Conservation (phyloP, 345 rosid species). For the Arabidopsis thaliana region DNA sequence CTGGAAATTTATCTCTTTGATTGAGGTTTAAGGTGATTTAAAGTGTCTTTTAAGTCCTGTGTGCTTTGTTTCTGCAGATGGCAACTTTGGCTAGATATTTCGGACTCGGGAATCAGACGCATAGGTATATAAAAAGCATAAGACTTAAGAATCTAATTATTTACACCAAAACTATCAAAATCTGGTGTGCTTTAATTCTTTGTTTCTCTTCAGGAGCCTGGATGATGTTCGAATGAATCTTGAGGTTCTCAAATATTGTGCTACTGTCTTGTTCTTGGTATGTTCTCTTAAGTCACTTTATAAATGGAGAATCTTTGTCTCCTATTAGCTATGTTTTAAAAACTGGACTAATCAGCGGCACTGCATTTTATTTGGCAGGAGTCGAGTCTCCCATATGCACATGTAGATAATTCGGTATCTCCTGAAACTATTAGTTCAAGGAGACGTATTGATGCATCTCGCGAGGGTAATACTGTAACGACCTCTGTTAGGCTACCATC, state of each 20-base stretch:
- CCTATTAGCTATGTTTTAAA: neutral
- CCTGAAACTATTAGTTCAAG: conserved; percentile 69
- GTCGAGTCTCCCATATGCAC: conserved; percentile 72
- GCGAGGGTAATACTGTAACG: conserved; percentile 28
- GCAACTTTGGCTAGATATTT: conserved; percentile 86
- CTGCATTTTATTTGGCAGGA: conserved; percentile 53
- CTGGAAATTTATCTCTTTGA: neutral
- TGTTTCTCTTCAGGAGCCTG: conserved; percentile 73
- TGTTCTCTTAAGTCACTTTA: conserved; percentile 23
- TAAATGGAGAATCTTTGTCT: neutral
- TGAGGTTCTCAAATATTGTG: conserved; percentile 90
- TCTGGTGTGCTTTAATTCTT: conserved; percentile 4
- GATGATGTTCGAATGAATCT: conserved; percentile 96
- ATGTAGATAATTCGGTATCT: conserved; percentile 59
- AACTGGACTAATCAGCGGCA: conserved; percentile 6
- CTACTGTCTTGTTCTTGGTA: conserved; percentile 93
- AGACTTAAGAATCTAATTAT: neutral
- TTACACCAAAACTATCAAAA: neutral
- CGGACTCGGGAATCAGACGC: conserved; percentile 81
- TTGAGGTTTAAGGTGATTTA: neutral
- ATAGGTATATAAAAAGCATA: conserved; percentile 53
- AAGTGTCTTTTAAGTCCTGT: neutral
- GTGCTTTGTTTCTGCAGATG: conserved; percentile 60
- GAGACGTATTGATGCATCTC: conserved; percentile 53
- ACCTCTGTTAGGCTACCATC: conserved; percentile 45